These are phyloP conservation scores for Fusarium incarnatum DNA, from an alignment of 2,329 filamentous ascomycete species.

Conservation along the genomic window DNA sequence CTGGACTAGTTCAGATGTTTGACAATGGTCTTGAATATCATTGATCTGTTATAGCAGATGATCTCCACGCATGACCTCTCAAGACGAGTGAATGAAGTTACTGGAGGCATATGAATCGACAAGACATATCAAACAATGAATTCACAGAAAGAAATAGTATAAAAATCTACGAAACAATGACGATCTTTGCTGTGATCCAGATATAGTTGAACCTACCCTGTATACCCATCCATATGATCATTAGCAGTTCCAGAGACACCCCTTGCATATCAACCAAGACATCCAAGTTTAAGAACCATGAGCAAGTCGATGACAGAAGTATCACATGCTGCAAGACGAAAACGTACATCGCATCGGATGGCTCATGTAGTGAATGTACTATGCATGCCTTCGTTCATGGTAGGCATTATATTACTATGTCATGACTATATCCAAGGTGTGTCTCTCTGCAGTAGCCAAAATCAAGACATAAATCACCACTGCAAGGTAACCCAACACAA, in stretches of 20 bases:
- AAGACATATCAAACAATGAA: no score
- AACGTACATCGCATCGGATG: neutral
- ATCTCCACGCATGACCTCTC: neutral
- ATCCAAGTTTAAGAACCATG: neutral
- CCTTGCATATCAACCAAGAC: neutral
- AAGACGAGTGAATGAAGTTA: neutral
- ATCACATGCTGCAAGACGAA: neutral
- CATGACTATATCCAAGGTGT: constrained; percentile 38
- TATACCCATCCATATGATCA: neutral
- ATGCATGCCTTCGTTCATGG: constrained; percentile 8
- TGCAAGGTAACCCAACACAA: neutral
- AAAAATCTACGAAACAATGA: neutral
- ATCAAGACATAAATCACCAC: constrained; percentile 10
- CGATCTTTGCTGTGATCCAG: neutral
- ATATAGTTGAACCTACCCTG: constrained; percentile 5
- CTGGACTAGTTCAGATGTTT: neutral
- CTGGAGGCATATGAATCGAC: fast-evolving
- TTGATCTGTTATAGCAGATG: neutral
- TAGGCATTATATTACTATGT: constrained; percentile 39
- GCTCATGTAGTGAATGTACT: neutral
- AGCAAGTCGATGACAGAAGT: neutral
- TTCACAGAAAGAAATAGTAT: neutral
- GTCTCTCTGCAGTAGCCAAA: constrained; percentile 26
- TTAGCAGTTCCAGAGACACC: neutral
- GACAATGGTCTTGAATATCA: neutral